A percentile compares a stretch with the other conserved stretches of the same genome.
Evolutionary conservation across 371 early-diverging fungal genomes (phyloP).

Genomic region (Lichtheimia ramosa): DNA sequence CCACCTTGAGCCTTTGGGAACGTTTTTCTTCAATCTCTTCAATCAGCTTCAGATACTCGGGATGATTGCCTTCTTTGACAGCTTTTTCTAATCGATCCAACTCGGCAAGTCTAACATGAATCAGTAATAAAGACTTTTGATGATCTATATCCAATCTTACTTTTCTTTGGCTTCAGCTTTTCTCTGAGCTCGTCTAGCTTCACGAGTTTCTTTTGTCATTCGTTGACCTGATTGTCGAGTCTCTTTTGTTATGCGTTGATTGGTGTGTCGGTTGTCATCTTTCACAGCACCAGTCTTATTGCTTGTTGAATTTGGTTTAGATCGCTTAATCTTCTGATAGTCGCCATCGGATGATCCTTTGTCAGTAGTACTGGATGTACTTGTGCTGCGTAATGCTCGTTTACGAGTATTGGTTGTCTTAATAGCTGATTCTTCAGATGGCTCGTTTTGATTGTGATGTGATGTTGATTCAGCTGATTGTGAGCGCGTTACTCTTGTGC

Average conservation of each 20-base stretch:
- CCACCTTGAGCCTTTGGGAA: slow-evolving; percentile 7
- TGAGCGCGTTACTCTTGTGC: slow-evolving; percentile 22
- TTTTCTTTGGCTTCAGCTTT: slow-evolving; percentile 19
- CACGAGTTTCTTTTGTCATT: slow-evolving; percentile 27
- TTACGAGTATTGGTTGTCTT: slow-evolving; percentile 7
- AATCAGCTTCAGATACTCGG: slow-evolving; percentile 21
- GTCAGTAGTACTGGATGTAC: neutral
- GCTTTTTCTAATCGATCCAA: slow-evolving; percentile 22
- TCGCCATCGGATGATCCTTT: neutral
- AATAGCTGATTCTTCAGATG: neutral
- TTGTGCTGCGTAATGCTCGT: slow-evolving; percentile 10
- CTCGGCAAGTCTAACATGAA: slow-evolving; percentile 16
- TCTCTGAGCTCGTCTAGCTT: slow-evolving; percentile 25
- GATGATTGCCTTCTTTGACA: slow-evolving; percentile 22
- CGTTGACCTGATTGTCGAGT: slow-evolving; percentile 23
- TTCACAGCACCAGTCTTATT: neutral
- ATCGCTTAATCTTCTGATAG: neutral
- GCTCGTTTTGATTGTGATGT: neutral
- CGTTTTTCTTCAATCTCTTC: slow-evolving; percentile 24
- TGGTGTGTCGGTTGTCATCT: slow-evolving; percentile 16
- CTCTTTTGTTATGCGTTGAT: slow-evolving; percentile 16
- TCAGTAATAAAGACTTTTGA: neutral
- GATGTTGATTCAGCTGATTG: slow-evolving; percentile 15
- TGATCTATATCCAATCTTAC: slow-evolving; percentile 9
- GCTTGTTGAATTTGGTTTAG: neutral